Base-by-base conservation (phyloP, 1,284 basidiomycete species). In the Ceratobasidium sp. region DNA sequence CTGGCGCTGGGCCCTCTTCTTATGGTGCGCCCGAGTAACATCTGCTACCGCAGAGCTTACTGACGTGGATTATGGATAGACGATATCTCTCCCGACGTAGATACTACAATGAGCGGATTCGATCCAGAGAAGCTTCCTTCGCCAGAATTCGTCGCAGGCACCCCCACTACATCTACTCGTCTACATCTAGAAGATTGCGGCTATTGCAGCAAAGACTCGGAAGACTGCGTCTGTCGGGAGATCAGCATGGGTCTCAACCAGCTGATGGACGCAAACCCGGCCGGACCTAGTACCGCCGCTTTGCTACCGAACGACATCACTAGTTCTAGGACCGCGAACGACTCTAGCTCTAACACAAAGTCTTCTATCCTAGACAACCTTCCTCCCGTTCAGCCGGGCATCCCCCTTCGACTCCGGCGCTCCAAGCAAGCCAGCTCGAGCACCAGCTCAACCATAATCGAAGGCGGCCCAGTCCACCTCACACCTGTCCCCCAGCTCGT, bases 351-450 rank as follows among this genome's bases (percentile, higher is more conserved):
- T 74, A 19, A 47, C 44, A 56, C 76, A 59, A 45, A 75, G 8
- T 74, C 79, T 24, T 93, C 89, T 53, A 91, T 93, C 76, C 85
- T 93, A 44, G 91, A 94, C 76, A 90, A 92, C 79, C 86, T 92
- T 1, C 92, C 92, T 51, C 87, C 89, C 22, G 93, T 91, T 80
- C 91, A 94, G 79, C 89, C 92, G 1, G 86, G 93, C 8, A 89
- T 95, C 51, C 92, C 92, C 24, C 87, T 78, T 15, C 74, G 76
- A n/a, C 59, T 45, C 48, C 75, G 72, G 41, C 77, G 77, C 22
- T 56, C 57, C n/a, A 64, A 64, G 48, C 75, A 65, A 15, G 15
- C 78, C 77, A 63, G 78, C 77, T 27, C 78, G 73, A 50, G 78
- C 76, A 19, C 56, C 19, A 60, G 41, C 47, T 5, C 47, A 15